Conservation (phyloP, 1,139 yeast species). For the Candida neerlandica region DNA sequence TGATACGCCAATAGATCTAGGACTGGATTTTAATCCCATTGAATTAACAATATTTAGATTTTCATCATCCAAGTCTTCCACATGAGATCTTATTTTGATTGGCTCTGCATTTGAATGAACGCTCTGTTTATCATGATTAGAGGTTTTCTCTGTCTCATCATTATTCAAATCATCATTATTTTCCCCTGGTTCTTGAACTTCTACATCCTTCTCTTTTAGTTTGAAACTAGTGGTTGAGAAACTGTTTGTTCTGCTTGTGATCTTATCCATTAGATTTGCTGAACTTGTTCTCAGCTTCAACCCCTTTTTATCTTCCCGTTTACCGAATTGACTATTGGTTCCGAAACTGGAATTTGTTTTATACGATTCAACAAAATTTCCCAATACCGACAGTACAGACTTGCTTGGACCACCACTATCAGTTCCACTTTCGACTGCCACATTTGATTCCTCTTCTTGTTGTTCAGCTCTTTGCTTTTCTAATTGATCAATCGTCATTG, state of each 20-base stretch:
- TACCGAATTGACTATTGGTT: not conserved
- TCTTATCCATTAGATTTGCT: conserved; percentile 27
- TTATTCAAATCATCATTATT: conserved; percentile 14
- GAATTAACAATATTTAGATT: conserved; percentile 42
- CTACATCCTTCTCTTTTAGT: conserved; percentile 11
- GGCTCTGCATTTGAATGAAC: conserved; percentile 9
- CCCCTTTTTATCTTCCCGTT: not conserved
- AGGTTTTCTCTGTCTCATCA: not conserved
- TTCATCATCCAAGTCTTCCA: conserved; percentile 40
- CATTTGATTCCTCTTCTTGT: not conserved
- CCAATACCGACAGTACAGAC: conserved; percentile 45
- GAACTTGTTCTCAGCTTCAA: conserved; percentile 3
- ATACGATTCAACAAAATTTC: conserved; percentile 46
- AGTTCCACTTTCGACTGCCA: not conserved
- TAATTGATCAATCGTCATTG: conserved; percentile 4
- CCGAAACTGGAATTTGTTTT: conserved; percentile 49
- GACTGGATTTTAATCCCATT: conserved; percentile 17
- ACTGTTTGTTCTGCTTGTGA: conserved; percentile 25
- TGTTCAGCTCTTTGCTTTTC: not conserved
- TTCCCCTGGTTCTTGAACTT: conserved; percentile 2
- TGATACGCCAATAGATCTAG: conserved; percentile 11
- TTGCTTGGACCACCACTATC: conserved; percentile 21
- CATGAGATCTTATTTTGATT: conserved; percentile 4
- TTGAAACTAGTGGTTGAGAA: conserved; percentile 14
- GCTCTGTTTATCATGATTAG: conserved; percentile 12